Percentiles rank a stretch among this genome's conserved stretches.
phyloP scores from a whole-genome alignment of 2,329 filamentous ascomycete species.

The Stagonosporopsis vannaccii region DNA sequence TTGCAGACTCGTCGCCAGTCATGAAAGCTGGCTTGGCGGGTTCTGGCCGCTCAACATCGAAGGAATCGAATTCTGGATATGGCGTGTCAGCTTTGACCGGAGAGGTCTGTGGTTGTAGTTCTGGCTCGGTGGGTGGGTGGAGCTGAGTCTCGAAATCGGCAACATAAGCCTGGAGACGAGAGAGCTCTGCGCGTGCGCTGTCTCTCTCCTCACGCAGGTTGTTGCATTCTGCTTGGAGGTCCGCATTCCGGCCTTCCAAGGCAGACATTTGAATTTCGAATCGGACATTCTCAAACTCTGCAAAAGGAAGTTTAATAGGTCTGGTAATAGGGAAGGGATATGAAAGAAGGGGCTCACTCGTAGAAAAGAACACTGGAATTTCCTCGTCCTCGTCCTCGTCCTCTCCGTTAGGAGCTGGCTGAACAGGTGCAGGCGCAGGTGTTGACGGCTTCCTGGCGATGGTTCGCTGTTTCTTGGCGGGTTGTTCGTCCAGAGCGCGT shows the following conservation, averaged over 20 bases:
- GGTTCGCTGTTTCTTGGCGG: conserved; percentile 21
- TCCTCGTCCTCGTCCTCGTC: conserved; percentile 25
- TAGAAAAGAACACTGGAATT: conserved; percentile 29
- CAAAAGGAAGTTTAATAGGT: neutral
- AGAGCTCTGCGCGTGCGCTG: neutral
- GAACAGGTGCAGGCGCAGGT: conserved; percentile 3
- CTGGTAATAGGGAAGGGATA: conserved; percentile 5
- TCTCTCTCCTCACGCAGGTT: conserved; percentile 16
- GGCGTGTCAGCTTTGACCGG: conserved; percentile 21
- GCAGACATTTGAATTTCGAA: neutral
- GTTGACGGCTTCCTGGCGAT: conserved; percentile 11
- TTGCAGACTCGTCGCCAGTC: conserved; percentile 27
- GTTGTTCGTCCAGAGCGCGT: conserved; percentile 23
- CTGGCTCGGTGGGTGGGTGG: neutral
- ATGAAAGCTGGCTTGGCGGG: conserved; percentile 20
- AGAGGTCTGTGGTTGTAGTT: neutral
- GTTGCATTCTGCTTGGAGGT: neutral
- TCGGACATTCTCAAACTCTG: neutral
- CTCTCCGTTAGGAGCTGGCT: conserved; percentile 14
- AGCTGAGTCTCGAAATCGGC: conserved; percentile 5
- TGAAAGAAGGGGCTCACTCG: conserved; percentile 25
- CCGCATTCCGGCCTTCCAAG: neutral
- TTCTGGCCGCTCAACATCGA: conserved; percentile 15
- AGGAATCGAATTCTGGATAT: conserved; percentile 29
- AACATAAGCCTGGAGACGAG: conserved; percentile 16